Conservation (phyloP, 2,329 filamentous ascomycete species). For the Fusarium sp. region DNA sequence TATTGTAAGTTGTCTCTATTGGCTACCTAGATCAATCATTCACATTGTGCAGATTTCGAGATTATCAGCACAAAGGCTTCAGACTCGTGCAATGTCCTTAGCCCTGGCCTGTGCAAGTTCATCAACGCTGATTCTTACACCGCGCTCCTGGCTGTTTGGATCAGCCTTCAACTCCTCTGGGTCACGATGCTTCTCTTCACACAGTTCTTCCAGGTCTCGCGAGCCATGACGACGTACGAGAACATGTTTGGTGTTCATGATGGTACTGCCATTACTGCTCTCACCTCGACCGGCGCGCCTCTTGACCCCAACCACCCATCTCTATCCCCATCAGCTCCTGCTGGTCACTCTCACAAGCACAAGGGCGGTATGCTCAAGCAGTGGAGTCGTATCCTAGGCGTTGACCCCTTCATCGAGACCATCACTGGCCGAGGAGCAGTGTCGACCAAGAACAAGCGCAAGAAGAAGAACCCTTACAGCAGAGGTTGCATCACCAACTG, state of each 20-base stretch:
- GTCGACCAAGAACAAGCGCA: slow-evolving; percentile 59
- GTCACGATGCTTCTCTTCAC: slow-evolving; percentile 96
- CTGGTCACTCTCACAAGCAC: slow-evolving; percentile 60
- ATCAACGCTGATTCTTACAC: slow-evolving; percentile 86
- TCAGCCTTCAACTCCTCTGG: slow-evolving; percentile 86
- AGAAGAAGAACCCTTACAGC: slow-evolving; percentile 81
- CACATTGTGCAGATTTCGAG: slow-evolving; percentile 64
- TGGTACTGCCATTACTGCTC: slow-evolving; percentile 68
- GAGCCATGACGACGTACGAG: slow-evolving; percentile 95
- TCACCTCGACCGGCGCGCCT: slow-evolving; percentile 79
- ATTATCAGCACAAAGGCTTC: slow-evolving; percentile 61
- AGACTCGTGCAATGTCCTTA: slow-evolving; percentile 74
- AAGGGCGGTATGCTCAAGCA: slow-evolving; percentile 74
- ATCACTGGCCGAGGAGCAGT: slow-evolving; percentile 83
- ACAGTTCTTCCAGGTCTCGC: slow-evolving; percentile 89
- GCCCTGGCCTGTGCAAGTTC: slow-evolving; percentile 75
- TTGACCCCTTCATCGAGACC: slow-evolving; percentile 93
- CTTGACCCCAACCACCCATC: slow-evolving; percentile 72
- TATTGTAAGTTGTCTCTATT: slow-evolving; percentile 63
- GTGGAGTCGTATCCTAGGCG: slow-evolving; percentile 84
- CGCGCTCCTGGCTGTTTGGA: slow-evolving; percentile 80
- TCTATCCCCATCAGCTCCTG: slow-evolving; percentile 58
- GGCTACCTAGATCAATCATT: not conserved
- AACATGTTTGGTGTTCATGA: slow-evolving; percentile 86
- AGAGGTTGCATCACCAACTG: slow-evolving; percentile 87